Percentiles rank a stretch among this genome's conserved stretches.
Evolutionary conservation across 2,329 filamentous ascomycete species (phyloP).

Genomic region (Setomelanomma holmii): DNA sequence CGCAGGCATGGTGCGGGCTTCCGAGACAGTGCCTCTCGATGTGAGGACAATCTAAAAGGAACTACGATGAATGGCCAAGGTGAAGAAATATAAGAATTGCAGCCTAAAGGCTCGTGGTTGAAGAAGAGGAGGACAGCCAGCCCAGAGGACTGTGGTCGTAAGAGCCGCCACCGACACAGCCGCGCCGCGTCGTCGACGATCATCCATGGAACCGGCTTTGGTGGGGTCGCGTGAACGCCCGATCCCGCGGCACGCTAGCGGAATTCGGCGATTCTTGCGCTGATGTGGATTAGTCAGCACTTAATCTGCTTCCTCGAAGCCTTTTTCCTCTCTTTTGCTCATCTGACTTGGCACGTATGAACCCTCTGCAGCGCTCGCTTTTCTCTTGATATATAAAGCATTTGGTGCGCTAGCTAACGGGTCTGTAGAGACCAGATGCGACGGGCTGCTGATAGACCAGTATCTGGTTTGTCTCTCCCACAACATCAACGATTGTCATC

Average conservation of each 20-base stretch:
- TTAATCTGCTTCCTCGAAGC: no score
- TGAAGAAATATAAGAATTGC: constrained; percentile 3
- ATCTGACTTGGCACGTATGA: no score
- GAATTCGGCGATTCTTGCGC: no score
- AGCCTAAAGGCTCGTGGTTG: constrained; percentile 11
- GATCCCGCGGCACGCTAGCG: no score
- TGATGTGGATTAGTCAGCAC: background rate
- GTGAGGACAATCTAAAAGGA: background rate
- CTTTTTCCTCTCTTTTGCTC: no score
- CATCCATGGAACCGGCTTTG: constrained; percentile 1
- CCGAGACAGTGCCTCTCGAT: constrained; percentile 1
- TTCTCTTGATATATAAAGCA: no score
- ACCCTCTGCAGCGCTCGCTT: no score
- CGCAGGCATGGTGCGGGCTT: constrained; percentile 43
- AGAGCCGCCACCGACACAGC: constrained; percentile 22
- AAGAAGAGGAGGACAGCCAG: constrained; percentile 3
- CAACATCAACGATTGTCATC: no score
- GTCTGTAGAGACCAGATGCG: no score
- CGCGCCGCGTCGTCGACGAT: background rate
- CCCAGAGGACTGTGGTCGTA: constrained; percentile 13
- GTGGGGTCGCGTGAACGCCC: constrained; percentile 4
- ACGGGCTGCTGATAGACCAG: no score
- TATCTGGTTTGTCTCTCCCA: no score
- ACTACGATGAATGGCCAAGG: background rate
- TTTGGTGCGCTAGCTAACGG: no score